phyloP scores from a whole-genome alignment of 495 filamentous ascomycete genomes.

The Clohesyomyces aquaticus region DNA sequence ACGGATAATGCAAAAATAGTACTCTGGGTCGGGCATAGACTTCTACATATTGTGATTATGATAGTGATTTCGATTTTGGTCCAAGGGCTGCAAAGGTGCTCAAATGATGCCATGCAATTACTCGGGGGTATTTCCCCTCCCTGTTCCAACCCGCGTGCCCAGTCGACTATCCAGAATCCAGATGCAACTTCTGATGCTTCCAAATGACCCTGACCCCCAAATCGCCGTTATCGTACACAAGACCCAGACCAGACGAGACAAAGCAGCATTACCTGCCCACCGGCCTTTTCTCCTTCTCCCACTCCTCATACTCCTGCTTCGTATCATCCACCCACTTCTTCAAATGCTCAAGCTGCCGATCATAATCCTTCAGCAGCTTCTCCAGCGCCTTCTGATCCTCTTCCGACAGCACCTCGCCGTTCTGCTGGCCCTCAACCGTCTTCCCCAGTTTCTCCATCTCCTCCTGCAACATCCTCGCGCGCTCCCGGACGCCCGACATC shows the following conservation, averaged over 20 bases:
- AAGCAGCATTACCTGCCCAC: constrained; percentile 1
- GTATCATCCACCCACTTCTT: constrained; percentile 79
- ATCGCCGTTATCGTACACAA: too few species aligned
- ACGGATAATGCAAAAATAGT: not conserved
- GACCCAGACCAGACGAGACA: too few species aligned
- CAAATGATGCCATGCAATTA: too few species aligned
- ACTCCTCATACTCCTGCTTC: constrained; percentile 76
- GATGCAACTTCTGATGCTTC: too few species aligned
- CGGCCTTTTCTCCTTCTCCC: constrained; percentile 56
- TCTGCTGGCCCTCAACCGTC: constrained; percentile 49
- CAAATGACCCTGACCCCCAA: too few species aligned
- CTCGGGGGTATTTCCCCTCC: too few species aligned
- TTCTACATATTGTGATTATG: too few species aligned
- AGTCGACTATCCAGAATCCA: too few species aligned
- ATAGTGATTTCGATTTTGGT: too few species aligned
- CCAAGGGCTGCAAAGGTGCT: too few species aligned
- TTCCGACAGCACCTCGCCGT: constrained; percentile 68
- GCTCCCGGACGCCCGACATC: constrained; percentile 81
- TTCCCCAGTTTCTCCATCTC: constrained; percentile 73
- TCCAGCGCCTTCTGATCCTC: constrained; percentile 77
- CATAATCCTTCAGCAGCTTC: constrained; percentile 92
- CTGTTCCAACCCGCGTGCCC: too few species aligned
- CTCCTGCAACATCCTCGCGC: constrained; percentile 73
- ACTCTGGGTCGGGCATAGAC: too few species aligned
- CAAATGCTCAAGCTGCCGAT: constrained; percentile 81